phyloP scores from a whole-genome alignment of 2,329 filamentous ascomycete species.

The Nemania abortiva region DNA sequence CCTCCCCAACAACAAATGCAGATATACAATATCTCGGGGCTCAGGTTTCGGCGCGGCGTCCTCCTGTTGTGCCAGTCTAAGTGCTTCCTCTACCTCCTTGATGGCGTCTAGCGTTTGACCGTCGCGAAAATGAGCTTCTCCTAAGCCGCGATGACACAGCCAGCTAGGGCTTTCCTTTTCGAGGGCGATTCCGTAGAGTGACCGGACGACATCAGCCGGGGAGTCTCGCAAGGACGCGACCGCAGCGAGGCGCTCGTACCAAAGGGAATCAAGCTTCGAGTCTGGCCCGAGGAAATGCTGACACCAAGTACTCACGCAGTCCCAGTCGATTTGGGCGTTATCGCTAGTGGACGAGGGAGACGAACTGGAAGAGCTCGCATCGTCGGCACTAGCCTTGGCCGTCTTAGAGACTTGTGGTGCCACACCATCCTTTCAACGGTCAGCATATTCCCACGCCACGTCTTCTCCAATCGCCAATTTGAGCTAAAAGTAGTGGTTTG shows the following conservation, averaged over 20 bases:
- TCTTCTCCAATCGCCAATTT: background rate
- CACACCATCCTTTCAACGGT: background rate
- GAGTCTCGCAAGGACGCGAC: slow-evolving; percentile 1
- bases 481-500: background rate
- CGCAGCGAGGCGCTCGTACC: slow-evolving; percentile 45
- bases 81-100: slow-evolving; percentile 27
- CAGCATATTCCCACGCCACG: background rate
- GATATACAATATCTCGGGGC: slow-evolving; percentile 31
- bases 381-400: background rate
- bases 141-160: slow-evolving; percentile 39
- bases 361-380: background rate
- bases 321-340: slow-evolving; percentile 28
- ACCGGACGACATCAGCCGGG: slow-evolving; percentile 1
- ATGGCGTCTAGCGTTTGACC: slow-evolving; percentile 26
- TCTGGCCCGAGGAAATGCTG: slow-evolving; percentile 32
- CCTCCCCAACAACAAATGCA: slow-evolving; percentile 36
- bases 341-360: background rate
- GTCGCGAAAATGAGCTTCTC: slow-evolving; percentile 16
- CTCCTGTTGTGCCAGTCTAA: slow-evolving; percentile 26
- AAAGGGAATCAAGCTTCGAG: slow-evolving; percentile 42
- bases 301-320: slow-evolving; percentile 37
- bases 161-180: slow-evolving; percentile 39
- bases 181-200: slow-evolving; percentile 37
- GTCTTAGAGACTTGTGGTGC: background rate
- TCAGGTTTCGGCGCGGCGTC: slow-evolving; percentile 35